These are phyloP conservation scores for Apiospora pterosperma DNA, from an alignment of 2,329 filamentous ascomycete species.

Conservation along the genomic window DNA sequence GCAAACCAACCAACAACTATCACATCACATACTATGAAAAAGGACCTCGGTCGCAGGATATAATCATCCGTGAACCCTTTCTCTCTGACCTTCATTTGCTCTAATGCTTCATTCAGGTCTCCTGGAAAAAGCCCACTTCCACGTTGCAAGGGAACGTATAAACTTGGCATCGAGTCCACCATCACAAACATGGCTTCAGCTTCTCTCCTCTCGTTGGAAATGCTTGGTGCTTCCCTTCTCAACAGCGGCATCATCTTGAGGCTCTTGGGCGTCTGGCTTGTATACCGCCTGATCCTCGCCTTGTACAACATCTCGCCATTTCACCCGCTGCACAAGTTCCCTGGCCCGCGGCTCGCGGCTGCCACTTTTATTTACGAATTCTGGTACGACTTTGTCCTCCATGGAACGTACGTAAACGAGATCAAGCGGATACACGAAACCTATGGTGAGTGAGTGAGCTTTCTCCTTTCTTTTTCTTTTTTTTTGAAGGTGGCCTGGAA, in stretches of 20 bases:
- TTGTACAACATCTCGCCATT: constrained; percentile 20
- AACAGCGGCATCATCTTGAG: background rate
- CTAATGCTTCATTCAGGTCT: no score
- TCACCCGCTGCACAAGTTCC: constrained; percentile 17
- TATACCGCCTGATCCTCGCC: constrained; percentile 10
- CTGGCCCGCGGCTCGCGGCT: constrained; percentile 18
- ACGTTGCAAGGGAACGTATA: background rate
- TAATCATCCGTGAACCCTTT: no score
- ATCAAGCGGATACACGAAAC: constrained; percentile 19
- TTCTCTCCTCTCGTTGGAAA: background rate
- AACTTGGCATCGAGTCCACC: background rate
- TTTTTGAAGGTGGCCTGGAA: no score
- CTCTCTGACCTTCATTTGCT: no score
- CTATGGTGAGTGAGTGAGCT: constrained; percentile 14
- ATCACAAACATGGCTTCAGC: background rate
- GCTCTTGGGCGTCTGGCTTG: background rate
- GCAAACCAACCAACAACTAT: no score
- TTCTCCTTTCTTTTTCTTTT: background rate
- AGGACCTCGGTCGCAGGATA: no score
- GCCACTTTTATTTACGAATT: constrained; percentile 15
- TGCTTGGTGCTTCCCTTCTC: background rate
- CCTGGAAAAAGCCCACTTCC: no score
- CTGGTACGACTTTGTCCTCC: constrained; percentile 15
- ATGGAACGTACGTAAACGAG: constrained; percentile 14
- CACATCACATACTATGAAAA: no score